These are phyloP conservation scores for Trametes cinnabarina DNA, from an alignment of 768 basidiomycete genomes.

Conservation along the genomic window DNA sequence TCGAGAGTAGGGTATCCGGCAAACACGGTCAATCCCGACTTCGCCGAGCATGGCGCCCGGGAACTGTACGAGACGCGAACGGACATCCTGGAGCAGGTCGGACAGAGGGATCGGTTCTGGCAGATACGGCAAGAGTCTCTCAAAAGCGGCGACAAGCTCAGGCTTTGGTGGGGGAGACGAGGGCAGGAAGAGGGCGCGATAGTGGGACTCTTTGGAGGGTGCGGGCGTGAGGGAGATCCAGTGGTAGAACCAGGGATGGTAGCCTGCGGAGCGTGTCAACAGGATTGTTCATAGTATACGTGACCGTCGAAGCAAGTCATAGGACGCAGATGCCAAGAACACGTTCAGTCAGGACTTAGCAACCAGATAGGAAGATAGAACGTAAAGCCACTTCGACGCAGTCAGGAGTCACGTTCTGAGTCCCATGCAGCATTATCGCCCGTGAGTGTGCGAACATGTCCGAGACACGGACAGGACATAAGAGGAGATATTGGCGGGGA, in stretches of 20 bases:
- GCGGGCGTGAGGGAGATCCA: constrained; percentile 53
- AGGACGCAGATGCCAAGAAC: neutral
- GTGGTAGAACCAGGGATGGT: constrained; percentile 94
- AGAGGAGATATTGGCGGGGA: neutral
- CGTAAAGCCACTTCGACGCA: neutral
- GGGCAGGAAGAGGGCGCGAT: constrained; percentile 63
- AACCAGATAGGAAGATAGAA: neutral
- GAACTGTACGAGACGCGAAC: constrained; percentile 55
- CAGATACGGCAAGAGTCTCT: constrained; percentile 57
- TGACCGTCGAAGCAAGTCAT: neutral
- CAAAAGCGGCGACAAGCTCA: constrained; percentile 43
- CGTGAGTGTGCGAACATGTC: too few species aligned
- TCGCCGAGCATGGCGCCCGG: constrained; percentile 87
- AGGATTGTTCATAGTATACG: neutral
- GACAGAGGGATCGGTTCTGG: constrained; percentile 69
- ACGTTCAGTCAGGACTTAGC: neutral
- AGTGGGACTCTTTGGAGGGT: constrained; percentile 69
- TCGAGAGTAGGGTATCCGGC: constrained; percentile 66
- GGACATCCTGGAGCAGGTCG: constrained; percentile 59
- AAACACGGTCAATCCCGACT: constrained; percentile 83
- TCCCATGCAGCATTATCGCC: too few species aligned
- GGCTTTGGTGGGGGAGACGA: constrained; percentile 17
- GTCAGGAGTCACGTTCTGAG: too few species aligned
- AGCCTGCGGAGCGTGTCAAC: constrained; percentile 47
- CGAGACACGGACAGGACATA: neutral